These are phyloP conservation scores for Scheffersomyces cryptocercus DNA, from an alignment of 1,139 yeast genomes.

Conservation along the genomic window DNA sequence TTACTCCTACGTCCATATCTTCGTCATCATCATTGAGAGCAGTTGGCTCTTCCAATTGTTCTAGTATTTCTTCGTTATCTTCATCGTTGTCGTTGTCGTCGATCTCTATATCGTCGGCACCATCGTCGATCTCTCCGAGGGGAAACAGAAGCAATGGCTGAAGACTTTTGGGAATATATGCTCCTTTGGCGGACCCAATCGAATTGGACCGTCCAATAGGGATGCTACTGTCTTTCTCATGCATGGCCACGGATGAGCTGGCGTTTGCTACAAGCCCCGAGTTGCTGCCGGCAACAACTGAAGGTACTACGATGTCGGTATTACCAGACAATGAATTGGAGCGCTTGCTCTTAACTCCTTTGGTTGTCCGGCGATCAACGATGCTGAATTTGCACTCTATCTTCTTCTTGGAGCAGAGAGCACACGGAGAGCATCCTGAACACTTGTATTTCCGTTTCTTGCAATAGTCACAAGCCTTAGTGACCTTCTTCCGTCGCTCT, in stretches of 20 bases:
- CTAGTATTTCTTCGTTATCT: conserved; percentile 1
- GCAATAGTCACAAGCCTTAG: conserved; percentile 19
- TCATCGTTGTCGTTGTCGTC: conserved; percentile 3
- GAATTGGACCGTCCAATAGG: conserved; percentile 3
- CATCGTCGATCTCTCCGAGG: conserved; percentile 9
- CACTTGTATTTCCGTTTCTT: conserved; percentile 22
- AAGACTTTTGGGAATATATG: conserved; percentile 26
- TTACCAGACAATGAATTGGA: not conserved
- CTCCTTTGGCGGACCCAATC: conserved; percentile 10
- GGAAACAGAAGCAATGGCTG: conserved; percentile 29
- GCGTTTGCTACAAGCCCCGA: not conserved
- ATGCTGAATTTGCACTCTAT: conserved; percentile 26
- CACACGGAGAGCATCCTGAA: conserved; percentile 30
- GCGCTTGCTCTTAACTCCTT: conserved; percentile 1
- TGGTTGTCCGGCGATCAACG: conserved; percentile 27
- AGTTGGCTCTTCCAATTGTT: conserved; percentile 1
- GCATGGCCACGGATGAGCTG: not conserved
- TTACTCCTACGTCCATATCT: conserved; percentile 4
- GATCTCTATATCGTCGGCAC: not conserved
- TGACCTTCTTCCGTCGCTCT: conserved; percentile 17
- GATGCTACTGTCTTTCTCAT: not conserved
- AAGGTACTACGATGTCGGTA: not conserved
- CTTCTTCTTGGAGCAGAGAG: conserved; percentile 24
- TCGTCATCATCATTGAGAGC: conserved; percentile 1
- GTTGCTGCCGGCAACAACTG: not conserved